Evolutionary conservation across 2,329 filamentous ascomycete genomes (phyloP).

Genomic region (Penicillium nordicum): DNA sequence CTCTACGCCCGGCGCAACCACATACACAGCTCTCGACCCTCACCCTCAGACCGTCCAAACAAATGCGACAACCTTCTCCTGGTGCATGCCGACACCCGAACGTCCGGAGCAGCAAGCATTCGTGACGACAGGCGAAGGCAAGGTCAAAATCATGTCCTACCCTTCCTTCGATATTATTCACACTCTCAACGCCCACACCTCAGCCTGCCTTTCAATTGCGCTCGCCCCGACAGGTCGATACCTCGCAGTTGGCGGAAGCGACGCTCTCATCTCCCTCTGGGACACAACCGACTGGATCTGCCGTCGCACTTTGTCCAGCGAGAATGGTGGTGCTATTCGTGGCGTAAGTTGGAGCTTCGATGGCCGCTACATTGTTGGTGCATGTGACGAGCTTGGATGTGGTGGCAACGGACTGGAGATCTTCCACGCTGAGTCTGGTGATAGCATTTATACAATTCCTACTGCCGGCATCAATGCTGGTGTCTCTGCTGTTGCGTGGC

Average conservation of each 20-base stretch:
- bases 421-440: conserved; percentile 50
- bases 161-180: conserved; percentile 45
- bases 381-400: conserved; percentile 46
- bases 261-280: conserved; percentile 51
- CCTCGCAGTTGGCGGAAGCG: conserved; percentile 48
- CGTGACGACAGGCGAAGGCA: conserved; percentile 49
- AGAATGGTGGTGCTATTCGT: conserved; percentile 44
- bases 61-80: conserved; percentile 48
- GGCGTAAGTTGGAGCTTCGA: conserved; percentile 52
- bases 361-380: conserved; percentile 48
- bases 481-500: conserved; percentile 49
- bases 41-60: conserved; percentile 48
- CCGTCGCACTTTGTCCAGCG: conserved; percentile 46
- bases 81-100: conserved; percentile 37
- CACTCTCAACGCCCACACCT: conserved; percentile 49
- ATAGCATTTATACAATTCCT: conserved; percentile 47
- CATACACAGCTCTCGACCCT: conserved; percentile 40
- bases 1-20: conserved; percentile 22
- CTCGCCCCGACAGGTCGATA: conserved; percentile 49
- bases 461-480: conserved; percentile 37
- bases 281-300: conserved; percentile 52
- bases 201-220: conserved; percentile 46
- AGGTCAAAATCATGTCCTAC: conserved; percentile 48
- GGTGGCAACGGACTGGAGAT: conserved; percentile 47
- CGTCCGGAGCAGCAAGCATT: conserved; percentile 43